phyloP scores from a whole-genome alignment of 2,329 filamentous ascomycete genomes.

The Colletotrichum sp. region DNA sequence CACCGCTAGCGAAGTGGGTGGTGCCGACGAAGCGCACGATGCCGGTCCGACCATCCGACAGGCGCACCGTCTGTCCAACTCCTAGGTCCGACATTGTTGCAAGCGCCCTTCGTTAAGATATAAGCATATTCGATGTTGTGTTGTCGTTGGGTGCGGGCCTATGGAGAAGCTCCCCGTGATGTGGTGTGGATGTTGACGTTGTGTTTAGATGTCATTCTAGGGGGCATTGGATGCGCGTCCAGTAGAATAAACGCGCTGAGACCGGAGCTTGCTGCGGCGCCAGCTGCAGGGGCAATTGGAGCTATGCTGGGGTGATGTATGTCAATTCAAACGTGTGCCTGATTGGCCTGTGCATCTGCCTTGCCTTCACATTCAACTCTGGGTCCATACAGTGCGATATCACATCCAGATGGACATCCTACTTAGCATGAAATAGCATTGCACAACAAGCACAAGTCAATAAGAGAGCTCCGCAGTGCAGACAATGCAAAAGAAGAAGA shows the following conservation, averaged over 20 bases:
- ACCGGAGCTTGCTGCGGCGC: background rate
- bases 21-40: conserved; percentile 82
- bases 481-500: background rate
- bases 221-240: conserved; percentile 11
- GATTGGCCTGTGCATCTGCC: background rate
- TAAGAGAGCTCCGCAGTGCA: background rate
- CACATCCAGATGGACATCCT: background rate
- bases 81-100: conserved; percentile 61
- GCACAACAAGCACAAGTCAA: background rate
- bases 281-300: background rate
- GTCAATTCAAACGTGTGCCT: background rate
- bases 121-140: conserved; percentile 15
- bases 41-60: conserved; percentile 78
- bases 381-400: background rate
- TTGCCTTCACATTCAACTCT: background rate
- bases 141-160: background rate
- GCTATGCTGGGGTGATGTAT: background rate
- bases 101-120: background rate
- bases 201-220: conserved; percentile 16
- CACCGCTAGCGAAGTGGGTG: conserved; percentile 79
- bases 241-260: conserved; percentile 17
- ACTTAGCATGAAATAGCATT: background rate
- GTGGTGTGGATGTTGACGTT: background rate
- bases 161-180: conserved; percentile 6
- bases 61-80: conserved; percentile 77